Conservation (phyloP, 177 flowering plant species). For the Vitis hybrid region DNA sequence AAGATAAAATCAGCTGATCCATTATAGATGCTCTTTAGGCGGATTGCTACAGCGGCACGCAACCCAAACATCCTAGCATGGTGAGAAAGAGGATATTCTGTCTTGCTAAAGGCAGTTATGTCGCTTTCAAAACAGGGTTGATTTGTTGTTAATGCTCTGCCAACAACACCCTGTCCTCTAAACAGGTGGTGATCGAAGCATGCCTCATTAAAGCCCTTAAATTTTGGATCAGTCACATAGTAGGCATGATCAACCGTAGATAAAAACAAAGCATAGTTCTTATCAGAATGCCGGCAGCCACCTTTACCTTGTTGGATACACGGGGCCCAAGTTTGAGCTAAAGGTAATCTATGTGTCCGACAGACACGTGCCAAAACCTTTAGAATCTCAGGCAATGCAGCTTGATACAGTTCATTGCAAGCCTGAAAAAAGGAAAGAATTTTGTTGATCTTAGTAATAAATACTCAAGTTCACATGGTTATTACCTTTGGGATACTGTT, state of each 20-base stretch:
- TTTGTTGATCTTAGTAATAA: neutral
- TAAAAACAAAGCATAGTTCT: slow-evolving; percentile 31
- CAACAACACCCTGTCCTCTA: slow-evolving; percentile 55
- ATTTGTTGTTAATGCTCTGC: slow-evolving; percentile 40
- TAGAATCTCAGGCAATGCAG: slow-evolving; percentile 37
- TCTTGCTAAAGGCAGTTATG: slow-evolving; percentile 39
- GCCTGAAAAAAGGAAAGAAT: slow-evolving; percentile 20
- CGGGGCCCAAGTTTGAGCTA: slow-evolving; percentile 60
- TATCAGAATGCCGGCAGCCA: slow-evolving; percentile 32
- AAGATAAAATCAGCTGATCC: slow-evolving; percentile 40
- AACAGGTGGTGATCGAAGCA: slow-evolving; percentile 57
- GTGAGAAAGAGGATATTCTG: slow-evolving; percentile 64
- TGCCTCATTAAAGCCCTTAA: slow-evolving; percentile 43
- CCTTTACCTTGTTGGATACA: slow-evolving; percentile 37
- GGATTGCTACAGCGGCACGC: slow-evolving; percentile 51
- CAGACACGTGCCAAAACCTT: slow-evolving; percentile 40
- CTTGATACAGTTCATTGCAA: slow-evolving; percentile 21
- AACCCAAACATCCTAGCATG: slow-evolving; percentile 48
- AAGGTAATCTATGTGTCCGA: slow-evolving; percentile 37
- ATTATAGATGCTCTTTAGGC: slow-evolving; percentile 30
- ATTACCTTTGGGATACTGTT: neutral
- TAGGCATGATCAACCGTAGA: slow-evolving; percentile 53
- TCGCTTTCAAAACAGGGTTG: slow-evolving; percentile 47
- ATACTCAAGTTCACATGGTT: neutral
- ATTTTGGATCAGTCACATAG: slow-evolving; percentile 28